phyloP scores from a whole-genome alignment of 257 asterid species.

The Solanum pennellii region DNA sequence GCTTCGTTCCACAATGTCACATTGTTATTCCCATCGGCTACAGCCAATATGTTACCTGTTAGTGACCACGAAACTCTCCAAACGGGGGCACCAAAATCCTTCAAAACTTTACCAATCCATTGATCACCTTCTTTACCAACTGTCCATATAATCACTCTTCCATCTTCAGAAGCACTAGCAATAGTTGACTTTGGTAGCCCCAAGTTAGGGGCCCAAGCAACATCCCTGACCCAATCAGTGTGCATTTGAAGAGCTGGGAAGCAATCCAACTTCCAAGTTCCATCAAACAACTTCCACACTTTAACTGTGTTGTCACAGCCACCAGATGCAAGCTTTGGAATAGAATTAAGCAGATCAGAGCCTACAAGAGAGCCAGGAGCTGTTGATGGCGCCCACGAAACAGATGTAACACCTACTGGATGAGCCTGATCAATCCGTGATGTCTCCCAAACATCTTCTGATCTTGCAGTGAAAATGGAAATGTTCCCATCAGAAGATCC shows the following conservation, averaged over 20 bases:
- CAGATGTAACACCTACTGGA: conserved; percentile 63
- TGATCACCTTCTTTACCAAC: conserved; percentile 41
- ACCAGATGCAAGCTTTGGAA: conserved; percentile 53
- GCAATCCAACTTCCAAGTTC: conserved; percentile 62
- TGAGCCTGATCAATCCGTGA: conserved; percentile 59
- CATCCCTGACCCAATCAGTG: conserved; percentile 62
- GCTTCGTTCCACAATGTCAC: conserved; percentile 67
- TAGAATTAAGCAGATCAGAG: conserved; percentile 25
- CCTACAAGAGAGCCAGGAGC: conserved; percentile 52
- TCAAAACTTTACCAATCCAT: conserved; percentile 51
- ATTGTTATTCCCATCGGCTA: conserved; percentile 48
- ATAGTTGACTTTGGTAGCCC: conserved; percentile 62
- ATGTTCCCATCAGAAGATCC: conserved; percentile 74
- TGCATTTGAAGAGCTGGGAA: conserved; percentile 57
- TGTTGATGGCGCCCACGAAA: conserved; percentile 61
- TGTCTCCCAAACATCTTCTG: conserved; percentile 63
- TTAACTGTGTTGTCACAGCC: conserved; percentile 64
- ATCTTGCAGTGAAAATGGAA: conserved; percentile 36
- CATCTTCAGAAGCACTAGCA: conserved; percentile 60
- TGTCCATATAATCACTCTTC: conserved; percentile 48
- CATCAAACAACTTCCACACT: conserved; percentile 55
- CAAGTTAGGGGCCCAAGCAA: conserved; percentile 66
- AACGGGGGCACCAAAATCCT: conserved; percentile 47
- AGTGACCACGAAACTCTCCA: conserved; percentile 73
- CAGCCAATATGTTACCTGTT: conserved; percentile 62